These are phyloP conservation scores for Tieghemiomyces parasiticus DNA, from an alignment of 192 early-diverging fungal genomes.

Conservation along the genomic window DNA sequence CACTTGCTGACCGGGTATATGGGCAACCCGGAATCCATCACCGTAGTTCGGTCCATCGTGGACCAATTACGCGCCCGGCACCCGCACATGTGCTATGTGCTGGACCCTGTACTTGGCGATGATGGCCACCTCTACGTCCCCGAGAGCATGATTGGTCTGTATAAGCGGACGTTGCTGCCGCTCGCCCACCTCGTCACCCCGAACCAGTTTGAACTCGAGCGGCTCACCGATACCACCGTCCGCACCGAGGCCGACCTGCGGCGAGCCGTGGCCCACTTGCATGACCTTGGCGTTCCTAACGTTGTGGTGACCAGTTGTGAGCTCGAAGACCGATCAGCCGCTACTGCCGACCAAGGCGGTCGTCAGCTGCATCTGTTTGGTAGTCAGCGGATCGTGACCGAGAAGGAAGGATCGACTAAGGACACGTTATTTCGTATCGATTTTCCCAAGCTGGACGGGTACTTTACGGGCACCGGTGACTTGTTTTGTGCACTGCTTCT, in stretches of 20 bases:
- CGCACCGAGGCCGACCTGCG: conserved; percentile 30
- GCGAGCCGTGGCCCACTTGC: conserved; percentile 42
- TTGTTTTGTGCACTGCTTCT: conserved; percentile 62
- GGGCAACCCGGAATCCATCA: conserved; percentile 51
- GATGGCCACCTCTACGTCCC: conserved; percentile 71
- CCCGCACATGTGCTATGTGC: conserved; percentile 35
- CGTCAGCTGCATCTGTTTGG: conserved; percentile 28
- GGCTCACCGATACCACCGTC: conserved; percentile 41
- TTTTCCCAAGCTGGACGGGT: conserved; percentile 57
- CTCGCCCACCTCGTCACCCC: conserved; percentile 71
- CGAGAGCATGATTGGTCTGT: conserved; percentile 57
- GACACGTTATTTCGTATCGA: conserved; percentile 42
- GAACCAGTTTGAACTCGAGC: conserved; percentile 84
- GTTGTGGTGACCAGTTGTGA: conserved; percentile 67
- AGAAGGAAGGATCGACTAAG: too few species aligned
- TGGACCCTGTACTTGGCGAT: conserved; percentile 89
- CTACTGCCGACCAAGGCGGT: background rate
- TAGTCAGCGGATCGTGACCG: conserved; percentile 21
- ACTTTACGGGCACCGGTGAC: conserved; percentile 91
- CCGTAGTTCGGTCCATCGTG: conserved; percentile 36
- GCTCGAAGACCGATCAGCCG: conserved; percentile 12
- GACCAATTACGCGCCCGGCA: conserved; percentile 31
- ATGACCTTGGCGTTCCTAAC: conserved; percentile 42
- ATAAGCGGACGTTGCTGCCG: conserved; percentile 49
- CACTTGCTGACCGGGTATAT: conserved; percentile 84